Percentiles rank a stretch among this genome's conserved stretches.
phyloP scores from a whole-genome alignment of 2,329 filamentous ascomycete genomes.

The Aspergillus uvarum region DNA sequence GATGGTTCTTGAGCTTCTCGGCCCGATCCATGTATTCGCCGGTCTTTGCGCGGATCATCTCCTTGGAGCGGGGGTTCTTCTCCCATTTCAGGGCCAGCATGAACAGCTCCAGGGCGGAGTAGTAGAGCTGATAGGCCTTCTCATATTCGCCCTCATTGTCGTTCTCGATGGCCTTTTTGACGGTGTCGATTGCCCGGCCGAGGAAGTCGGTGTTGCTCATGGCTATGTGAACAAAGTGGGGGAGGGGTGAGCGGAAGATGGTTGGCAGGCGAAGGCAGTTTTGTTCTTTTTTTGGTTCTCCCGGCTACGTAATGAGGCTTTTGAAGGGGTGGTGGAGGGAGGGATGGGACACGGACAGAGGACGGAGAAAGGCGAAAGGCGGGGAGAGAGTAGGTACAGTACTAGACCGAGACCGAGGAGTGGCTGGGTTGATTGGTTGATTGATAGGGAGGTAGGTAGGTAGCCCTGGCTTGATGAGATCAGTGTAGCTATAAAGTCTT shows the following conservation, averaged over 20 bases:
- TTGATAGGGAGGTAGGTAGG: conserved; percentile 6
- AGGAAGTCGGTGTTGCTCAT: conserved; percentile 98
- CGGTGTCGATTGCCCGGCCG: conserved; percentile 91
- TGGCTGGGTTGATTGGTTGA: conserved; percentile 12
- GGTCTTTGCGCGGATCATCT: conserved; percentile 94
- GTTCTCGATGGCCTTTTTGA: conserved; percentile 95
- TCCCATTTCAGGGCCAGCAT: conserved; percentile 99
- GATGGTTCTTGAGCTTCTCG: conserved; percentile 93
- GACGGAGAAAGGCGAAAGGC: neutral
- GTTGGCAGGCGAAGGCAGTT: neutral
- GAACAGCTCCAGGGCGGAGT: conserved; percentile 92
- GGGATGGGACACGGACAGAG: neutral
- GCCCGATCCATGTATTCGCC: conserved; percentile 98
- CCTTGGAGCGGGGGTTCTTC: conserved; percentile 95
- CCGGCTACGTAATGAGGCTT: neutral
- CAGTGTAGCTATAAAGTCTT: too few species aligned
- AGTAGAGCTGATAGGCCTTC: conserved; percentile 94
- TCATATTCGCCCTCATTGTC: conserved; percentile 97
- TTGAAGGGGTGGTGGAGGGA: conserved; percentile 30
- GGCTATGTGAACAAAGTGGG: conserved; percentile 2
- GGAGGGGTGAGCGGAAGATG: neutral
- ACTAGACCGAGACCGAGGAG: conserved; percentile 3
- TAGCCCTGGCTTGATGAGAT: neutral
- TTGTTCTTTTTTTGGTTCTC: neutral
- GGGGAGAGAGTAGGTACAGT: conserved; percentile 11